Percentiles rank a stretch among this genome's conserved stretches.
These are phyloP conservation scores for Phyllosticta ampelicida DNA, from an alignment of 2,329 filamentous ascomycete genomes.

Conservation along the genomic window DNA sequence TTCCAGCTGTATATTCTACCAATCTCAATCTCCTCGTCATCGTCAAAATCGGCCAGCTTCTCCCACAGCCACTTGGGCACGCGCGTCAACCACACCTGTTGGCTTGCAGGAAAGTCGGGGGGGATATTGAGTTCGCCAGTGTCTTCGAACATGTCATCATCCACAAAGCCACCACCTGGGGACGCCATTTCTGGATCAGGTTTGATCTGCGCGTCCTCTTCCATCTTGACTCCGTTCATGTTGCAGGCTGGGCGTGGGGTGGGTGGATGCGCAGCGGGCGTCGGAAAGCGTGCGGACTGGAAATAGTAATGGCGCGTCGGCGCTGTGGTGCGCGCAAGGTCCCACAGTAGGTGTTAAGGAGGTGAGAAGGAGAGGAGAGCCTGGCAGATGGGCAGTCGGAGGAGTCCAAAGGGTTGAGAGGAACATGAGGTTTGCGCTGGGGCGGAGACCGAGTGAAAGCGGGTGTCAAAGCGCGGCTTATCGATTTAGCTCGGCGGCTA, in stretches of 20 bases:
- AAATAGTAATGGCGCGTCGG: not conserved
- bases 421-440: not conserved
- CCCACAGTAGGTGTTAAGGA: not conserved
- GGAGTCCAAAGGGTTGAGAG: not conserved
- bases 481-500: not conserved
- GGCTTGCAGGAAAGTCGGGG: slow-evolving; percentile 12
- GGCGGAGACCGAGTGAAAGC: slow-evolving; percentile 1
- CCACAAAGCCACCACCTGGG: slow-evolving; percentile 23
- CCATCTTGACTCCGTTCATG: slow-evolving; percentile 32
- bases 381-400: not conserved
- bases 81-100: slow-evolving; percentile 27
- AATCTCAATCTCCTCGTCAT: slow-evolving; percentile 29
- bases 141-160: slow-evolving; percentile 34
- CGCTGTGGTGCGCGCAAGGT: not conserved
- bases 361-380: not conserved
- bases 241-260: slow-evolving; percentile 1
- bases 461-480: not conserved
- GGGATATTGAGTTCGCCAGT: slow-evolving; percentile 32
- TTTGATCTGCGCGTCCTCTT: slow-evolving; percentile 27
- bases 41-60: slow-evolving; percentile 23
- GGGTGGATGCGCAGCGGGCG: slow-evolving; percentile 1
- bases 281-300: not conserved
- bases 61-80: slow-evolving; percentile 30
- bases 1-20: slow-evolving; percentile 19
- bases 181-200: slow-evolving; percentile 19